A percentile compares a stretch with the other conserved stretches of the same genome.
phyloP scores from a whole-genome alignment of 2,329 filamentous ascomycete species.

The Aspergillus sp. region DNA sequence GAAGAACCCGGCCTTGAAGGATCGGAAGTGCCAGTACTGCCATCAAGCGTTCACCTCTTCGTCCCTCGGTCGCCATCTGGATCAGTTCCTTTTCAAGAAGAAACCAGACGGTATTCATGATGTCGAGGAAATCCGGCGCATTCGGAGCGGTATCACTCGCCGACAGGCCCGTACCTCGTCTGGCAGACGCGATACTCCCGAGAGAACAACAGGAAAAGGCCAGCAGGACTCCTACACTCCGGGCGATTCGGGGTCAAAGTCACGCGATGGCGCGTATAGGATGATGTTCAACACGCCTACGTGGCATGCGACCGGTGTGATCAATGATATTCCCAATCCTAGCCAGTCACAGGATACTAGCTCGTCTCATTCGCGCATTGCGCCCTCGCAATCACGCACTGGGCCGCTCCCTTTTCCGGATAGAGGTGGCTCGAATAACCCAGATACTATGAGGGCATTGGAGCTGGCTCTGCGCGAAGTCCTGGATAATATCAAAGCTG shows the following conservation, averaged over 20 bases:
- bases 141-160: slow-evolving; percentile 82
- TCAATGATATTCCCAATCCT: slow-evolving; percentile 68
- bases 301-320: slow-evolving; percentile 78
- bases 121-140: slow-evolving; percentile 81
- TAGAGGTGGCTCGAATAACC: slow-evolving; percentile 67
- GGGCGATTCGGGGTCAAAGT: slow-evolving; percentile 39
- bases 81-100: slow-evolving; percentile 90
- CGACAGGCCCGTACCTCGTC: slow-evolving; percentile 73
- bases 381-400: slow-evolving; percentile 36
- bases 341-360: slow-evolving; percentile 47
- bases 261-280: slow-evolving; percentile 41
- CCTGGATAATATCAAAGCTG: slow-evolving; percentile 76
- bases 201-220: slow-evolving; percentile 54
- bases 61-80: slow-evolving; percentile 87
- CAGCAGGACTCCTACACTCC: slow-evolving; percentile 35
- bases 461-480: slow-evolving; percentile 84
- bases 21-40: slow-evolving; percentile 87
- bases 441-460: slow-evolving; percentile 79
- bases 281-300: slow-evolving; percentile 62
- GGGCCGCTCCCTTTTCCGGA: slow-evolving; percentile 42
- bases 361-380: slow-evolving; percentile 25
- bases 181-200: slow-evolving; percentile 63
- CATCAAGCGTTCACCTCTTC: slow-evolving; percentile 89
- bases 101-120: slow-evolving; percentile 92
- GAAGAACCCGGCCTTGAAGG: slow-evolving; percentile 65